Evolutionary conservation across 2,329 filamentous ascomycete species (phyloP), one percentile per base, ranked within the genome.

Genomic region (Sarocladiaceae sp.): DNA sequence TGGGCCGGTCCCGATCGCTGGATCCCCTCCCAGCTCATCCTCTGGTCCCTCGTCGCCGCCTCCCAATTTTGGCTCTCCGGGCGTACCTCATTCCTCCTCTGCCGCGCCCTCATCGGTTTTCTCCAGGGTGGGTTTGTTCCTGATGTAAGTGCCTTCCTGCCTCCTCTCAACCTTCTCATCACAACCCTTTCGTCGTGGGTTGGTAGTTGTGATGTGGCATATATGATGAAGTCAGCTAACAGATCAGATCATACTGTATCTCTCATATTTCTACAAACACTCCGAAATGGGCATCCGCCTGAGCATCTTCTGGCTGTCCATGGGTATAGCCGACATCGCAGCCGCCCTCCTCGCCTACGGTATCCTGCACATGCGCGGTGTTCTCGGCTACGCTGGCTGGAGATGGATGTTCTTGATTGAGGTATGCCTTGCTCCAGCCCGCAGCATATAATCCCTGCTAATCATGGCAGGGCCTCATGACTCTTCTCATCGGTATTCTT

Each of bases 1-100:
- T 81, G 72, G 72, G 62, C 80, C 50, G 81, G 77, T 0, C 78
- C 78, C 1, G 80, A 84, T 55, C 72, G 76, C 22, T 83, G 79
- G 79, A 82, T 84, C 48, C 82, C 81, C 0, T 66, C 77, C 49
- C 79, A 82, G 58, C 80, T 84, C 69, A 65, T 74, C 4, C 68
- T 74, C 3, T 82, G 78, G 79, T 80, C 75, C 57, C 56, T 81
- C 3, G 73, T 83, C 6, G 74, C 79, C 0, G 64, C 67, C 8
- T 67, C 67, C 4, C 79, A 82, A 59, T 75, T 67, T 51, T 71
- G 68, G 64, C 58, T 76, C 2, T 61, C 53, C 0, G 70, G 71
- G 0, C 59, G 68, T 13, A 56, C 60, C 1, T 70, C 69, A 1
- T 76, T 74, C 53, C 58, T 75, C 1, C 60, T 62, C 13, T 68